phyloP scores from a whole-genome alignment of 257 asterid species.

The Gentiana straminea region DNA sequence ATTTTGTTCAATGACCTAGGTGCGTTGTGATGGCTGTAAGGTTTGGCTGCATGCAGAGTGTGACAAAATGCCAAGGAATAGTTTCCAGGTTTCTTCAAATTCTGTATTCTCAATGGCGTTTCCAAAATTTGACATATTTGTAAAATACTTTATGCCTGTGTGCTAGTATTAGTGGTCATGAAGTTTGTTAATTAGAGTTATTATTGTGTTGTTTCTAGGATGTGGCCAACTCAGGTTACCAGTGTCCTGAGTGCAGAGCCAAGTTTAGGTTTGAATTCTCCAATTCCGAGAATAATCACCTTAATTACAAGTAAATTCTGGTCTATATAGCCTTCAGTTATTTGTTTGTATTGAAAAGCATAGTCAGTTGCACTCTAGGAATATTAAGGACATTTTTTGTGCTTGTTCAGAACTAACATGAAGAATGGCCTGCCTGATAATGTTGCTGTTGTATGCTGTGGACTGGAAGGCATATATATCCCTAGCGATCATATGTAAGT shows the following conservation, averaged over 20 bases:
- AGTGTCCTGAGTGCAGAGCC: constrained; percentile 98
- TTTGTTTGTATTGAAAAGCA: background rate
- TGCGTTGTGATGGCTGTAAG: constrained; percentile 93
- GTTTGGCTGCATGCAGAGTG: constrained; percentile 97
- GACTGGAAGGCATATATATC: constrained; percentile 83
- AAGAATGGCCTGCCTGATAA: constrained; percentile 65
- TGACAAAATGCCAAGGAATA: constrained; percentile 54
- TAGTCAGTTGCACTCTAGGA: constrained; percentile 8
- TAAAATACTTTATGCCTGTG: background rate
- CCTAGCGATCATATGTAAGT: constrained; percentile 95
- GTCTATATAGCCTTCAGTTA: constrained; percentile 8
- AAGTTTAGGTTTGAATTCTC: constrained; percentile 89
- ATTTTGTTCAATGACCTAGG: constrained; percentile 27
- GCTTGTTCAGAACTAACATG: constrained; percentile 49
- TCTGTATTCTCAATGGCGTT: constrained; percentile 9
- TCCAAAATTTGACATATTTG: background rate
- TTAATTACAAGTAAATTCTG: constrained; percentile 51
- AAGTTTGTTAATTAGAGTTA: background rate
- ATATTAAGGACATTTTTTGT: constrained; percentile 14
- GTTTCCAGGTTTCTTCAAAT: constrained; percentile 42
- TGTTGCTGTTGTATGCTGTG: constrained; percentile 73
- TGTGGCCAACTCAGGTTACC: constrained; percentile 52
- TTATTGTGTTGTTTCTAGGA: constrained; percentile 37
- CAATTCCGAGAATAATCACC: constrained; percentile 61
- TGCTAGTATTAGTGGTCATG: background rate